phyloP scores from a whole-genome alignment of 129 eudicot genomes.

The Escallonia herrerae region DNA sequence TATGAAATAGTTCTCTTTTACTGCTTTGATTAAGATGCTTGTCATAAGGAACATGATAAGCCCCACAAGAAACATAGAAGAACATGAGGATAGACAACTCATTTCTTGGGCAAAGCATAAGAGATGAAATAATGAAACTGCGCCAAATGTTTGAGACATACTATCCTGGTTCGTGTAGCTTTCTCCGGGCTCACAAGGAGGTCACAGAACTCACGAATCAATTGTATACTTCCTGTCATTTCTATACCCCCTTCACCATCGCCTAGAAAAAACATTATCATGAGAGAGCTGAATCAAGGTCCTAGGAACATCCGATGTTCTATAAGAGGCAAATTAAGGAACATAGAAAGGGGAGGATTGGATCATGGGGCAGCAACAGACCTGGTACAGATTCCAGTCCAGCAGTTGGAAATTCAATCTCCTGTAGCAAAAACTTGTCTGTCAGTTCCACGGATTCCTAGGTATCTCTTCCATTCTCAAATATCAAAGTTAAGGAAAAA shows the following conservation, averaged over 20 bases:
- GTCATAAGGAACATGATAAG: neutral
- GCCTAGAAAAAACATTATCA: constrained; percentile 30
- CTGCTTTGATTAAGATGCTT: too few relatives aligned
- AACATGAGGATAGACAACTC: neutral
- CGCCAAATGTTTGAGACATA: constrained; percentile 25
- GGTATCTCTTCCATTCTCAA: constrained; percentile 17
- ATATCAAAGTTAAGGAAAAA: constrained; percentile 1
- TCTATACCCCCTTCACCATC: constrained; percentile 98
- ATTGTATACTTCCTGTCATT: constrained; percentile 96
- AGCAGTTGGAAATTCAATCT: constrained; percentile 97
- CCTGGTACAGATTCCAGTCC: constrained; percentile 98
- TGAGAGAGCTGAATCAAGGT: neutral
- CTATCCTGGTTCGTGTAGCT: constrained; percentile 68
- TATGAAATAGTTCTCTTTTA: too few relatives aligned
- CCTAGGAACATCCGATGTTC: constrained; percentile 3
- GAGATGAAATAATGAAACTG: neutral
- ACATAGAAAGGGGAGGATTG: neutral
- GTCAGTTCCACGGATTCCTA: constrained; percentile 36
- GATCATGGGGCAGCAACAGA: constrained; percentile 14
- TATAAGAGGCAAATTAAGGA: constrained; percentile 1
- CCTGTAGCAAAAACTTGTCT: constrained; percentile 73
- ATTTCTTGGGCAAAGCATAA: neutral
- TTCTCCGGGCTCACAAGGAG: constrained; percentile 71
- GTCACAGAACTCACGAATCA: constrained; percentile 93
- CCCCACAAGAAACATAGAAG: neutral